Evolutionary conservation across 2,329 filamentous ascomycete species (phyloP).

Genomic region (Trichoderma gracile): DNA sequence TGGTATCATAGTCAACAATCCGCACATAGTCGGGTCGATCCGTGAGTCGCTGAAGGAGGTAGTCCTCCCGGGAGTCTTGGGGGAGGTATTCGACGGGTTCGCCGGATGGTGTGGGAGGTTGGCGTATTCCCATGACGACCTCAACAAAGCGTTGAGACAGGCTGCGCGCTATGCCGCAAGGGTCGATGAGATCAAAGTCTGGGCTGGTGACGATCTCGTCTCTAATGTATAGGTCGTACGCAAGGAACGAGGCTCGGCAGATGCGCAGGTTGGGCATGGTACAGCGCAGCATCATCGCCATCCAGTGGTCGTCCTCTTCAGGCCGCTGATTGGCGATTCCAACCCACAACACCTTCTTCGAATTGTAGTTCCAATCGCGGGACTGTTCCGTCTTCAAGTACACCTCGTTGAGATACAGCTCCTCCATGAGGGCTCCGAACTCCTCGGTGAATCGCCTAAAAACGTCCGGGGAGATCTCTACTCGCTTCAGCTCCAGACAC

Average conservation of each 20-base stretch:
- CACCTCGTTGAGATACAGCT: conserved; percentile 50
- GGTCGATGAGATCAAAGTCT: conserved; percentile 46
- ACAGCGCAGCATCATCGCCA: conserved; percentile 46
- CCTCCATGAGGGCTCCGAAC: conserved; percentile 44
- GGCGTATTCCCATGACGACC: conserved; percentile 44
- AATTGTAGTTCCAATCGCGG: conserved; percentile 38
- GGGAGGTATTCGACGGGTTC: conserved; percentile 41
- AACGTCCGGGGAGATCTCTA: conserved; percentile 43
- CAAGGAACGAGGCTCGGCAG: conserved; percentile 48
- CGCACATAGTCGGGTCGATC: conserved; percentile 32
- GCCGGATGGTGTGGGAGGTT: conserved; percentile 40
- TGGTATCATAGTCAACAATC: conserved; percentile 41
- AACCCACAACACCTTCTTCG: conserved; percentile 46
- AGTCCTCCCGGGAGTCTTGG: conserved; percentile 33
- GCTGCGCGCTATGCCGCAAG: conserved; percentile 43
- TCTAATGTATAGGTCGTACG: conserved; percentile 45
- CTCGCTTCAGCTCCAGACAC: conserved; percentile 47
- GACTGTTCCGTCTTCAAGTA: conserved; percentile 47
- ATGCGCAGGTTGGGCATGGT: conserved; percentile 40
- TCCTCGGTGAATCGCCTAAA: conserved; percentile 40
- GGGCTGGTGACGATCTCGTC: conserved; percentile 36
- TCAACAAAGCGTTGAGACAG: conserved; percentile 51
- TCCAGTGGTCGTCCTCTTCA: conserved; percentile 41
- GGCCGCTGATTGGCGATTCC: conserved; percentile 48
- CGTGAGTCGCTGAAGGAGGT: conserved; percentile 31